Base-by-base conservation (phyloP, 225 moss, liverwort and hornwort genomes). In the Physcomitrium patens region DNA sequence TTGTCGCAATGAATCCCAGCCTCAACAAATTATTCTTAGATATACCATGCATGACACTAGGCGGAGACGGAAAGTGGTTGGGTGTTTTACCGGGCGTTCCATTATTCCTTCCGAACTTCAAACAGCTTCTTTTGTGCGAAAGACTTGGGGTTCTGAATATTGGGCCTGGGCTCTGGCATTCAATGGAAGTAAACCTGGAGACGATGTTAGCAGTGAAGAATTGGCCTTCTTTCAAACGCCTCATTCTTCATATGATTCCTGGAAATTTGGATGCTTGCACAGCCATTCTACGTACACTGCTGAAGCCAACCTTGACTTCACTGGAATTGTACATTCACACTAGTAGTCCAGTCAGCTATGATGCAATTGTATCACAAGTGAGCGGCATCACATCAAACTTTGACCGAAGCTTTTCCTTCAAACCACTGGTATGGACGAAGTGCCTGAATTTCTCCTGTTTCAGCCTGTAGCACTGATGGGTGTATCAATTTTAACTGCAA, bases 151-250 rank as follows among this genome's bases (percentile, higher is more conserved):
- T 91, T 4, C 23, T 91, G 64, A 91, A 88, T 60, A 58, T 94
- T 8, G 93, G 93, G 1, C 93, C 93, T 5, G 93, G 93, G 0
- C 76, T 94, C 0, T 94, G 93, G 91, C 71, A 94, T 57, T 81
- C 85, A 3, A 84, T 94, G 70, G 91, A 94, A 68, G 72, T 26
- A 26, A 79, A 79, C 16, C 3, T 78, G 57, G 41, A 70, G 12
- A 12, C 71, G 48, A 15, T 91, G 14, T 17, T 45, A 0, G 7
- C 8, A 0, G 68, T 77, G 26, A 73, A 84, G 12, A 78, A 48
- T 42, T 91, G 85, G 90, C 90, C 90, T 37, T 52, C 80, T 3
- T 74, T 91, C 60, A 73, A 54, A n/a, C 74, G 73, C 9, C 85
- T 94, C 31, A 90, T 94, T 11, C 45, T 90, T 7, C 87, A 90